Evolutionary conservation across 202 grass and related monocot genomes (phyloP), one percentile per base, ranked within the genome.

Genomic region (Setaria viridis): DNA sequence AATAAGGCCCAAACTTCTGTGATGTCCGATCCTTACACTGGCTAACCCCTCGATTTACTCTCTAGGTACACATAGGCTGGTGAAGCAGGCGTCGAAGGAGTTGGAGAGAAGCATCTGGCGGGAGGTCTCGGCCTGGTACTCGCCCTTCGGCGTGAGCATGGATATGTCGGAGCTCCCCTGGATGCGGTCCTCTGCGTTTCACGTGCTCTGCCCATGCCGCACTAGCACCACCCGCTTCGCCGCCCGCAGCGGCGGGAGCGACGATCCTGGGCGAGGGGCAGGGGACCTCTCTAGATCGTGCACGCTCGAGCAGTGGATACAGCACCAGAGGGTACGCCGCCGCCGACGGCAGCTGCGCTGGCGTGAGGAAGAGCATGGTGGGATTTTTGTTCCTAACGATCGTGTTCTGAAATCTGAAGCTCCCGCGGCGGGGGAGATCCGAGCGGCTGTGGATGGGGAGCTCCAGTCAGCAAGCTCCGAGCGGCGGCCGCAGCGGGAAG

Each of bases 131-230:
- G 96, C 93, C 88, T 99, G 96, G 21, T 91, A 88, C 60, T 94
- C 93, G 3, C 96, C 96, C 84, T 94, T 99, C 48, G 91, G 78
- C 2, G 96, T 99, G 87, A 99, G 96, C 69, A 94, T 88, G 50
- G 96, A 99, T 62, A 60, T 5, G 85, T 99, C 90, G 86, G 93
- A 99, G 86, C 93, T 96, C 29, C 97, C 97, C 87, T 99, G 93
- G 87, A 99, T 99, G 71, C 97, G 91, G 0, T 91, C 96, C 33
- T 96, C 90, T 59, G 93, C 96, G 77, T 99, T 99, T 91, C 96
- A 99, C 7, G 96, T 99, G 96, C 96, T 99, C 91, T 99, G 96
- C 56, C 96, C 96, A 67, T 99, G 96, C 76, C 96, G 85, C 88
- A 99, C 93, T 70, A 99, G 85, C 86, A 91, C 93, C 77, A 99